A percentile compares a stretch with the other conserved stretches of the same genome.
Evolutionary conservation across 2,329 filamentous ascomycete species (phyloP).

Genomic region (Penicillium sp.): DNA sequence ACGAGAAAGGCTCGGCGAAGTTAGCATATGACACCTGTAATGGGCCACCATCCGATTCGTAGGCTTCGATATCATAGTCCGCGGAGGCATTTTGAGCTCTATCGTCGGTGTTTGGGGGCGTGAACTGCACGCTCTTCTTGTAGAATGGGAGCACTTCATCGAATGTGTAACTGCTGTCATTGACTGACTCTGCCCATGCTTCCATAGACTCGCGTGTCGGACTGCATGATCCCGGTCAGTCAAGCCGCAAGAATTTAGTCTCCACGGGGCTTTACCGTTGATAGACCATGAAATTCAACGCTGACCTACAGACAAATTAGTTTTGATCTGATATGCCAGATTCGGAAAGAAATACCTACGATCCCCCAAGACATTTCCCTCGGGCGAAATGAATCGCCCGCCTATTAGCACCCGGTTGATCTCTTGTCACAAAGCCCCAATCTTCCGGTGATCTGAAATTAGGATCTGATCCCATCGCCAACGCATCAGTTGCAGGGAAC

Average conservation of each 20-base stretch:
- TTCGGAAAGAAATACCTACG: constrained; percentile 14
- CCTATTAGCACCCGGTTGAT: constrained; percentile 25
- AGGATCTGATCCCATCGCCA: constrained; percentile 27
- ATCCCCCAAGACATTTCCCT: constrained; percentile 33
- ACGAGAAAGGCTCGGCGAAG: constrained; percentile 42
- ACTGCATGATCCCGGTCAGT: constrained; percentile 8
- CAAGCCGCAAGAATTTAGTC: not conserved
- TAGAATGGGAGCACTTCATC: constrained; percentile 28
- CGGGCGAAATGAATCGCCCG: constrained; percentile 28
- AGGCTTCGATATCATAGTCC: constrained; percentile 24
- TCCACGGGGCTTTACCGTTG: constrained; percentile 20
- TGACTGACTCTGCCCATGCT: constrained; percentile 29
- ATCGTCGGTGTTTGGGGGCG: constrained; percentile 22
- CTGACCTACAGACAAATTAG: constrained; percentile 18
- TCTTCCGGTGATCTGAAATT: constrained; percentile 16
- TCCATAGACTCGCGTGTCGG: constrained; percentile 25
- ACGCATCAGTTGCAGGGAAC: constrained; percentile 22
- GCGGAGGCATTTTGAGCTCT: constrained; percentile 29
- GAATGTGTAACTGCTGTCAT: constrained; percentile 32
- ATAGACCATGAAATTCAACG: constrained; percentile 33
- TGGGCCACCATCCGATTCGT: constrained; percentile 35
- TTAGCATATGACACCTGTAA: constrained; percentile 46
- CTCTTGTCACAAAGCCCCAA: constrained; percentile 28
- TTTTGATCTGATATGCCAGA: not conserved
- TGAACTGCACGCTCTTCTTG: constrained; percentile 30